Evolutionary conservation across 176 grass and related monocot species (phyloP), one percentile per base, ranked within the genome.

Genomic region (Otatea glauca): DNA sequence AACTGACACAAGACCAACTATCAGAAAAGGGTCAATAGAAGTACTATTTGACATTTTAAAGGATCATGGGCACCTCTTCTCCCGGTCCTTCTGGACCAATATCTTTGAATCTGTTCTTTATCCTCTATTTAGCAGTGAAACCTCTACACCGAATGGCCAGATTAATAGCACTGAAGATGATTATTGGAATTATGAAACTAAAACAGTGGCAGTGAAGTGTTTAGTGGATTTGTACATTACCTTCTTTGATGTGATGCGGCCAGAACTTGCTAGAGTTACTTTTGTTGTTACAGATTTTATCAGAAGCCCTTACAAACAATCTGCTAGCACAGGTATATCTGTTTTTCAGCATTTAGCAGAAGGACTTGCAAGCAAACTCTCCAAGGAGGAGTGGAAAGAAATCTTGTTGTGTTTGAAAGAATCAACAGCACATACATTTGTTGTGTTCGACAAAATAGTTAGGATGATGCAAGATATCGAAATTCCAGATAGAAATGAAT

Each of bases 41-140:
- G 96, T 98, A 84, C 93, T 98, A 75, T 99, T 99, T 90, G 93
- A 99, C 70, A 99, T 94, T 65, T 83, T 99, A 68, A 87, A 94
- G 74, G 93, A 99, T 74, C 96, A 96, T 75, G 93, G 96, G 53
- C 86, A 94, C 86, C 91, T 99, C 51, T 99, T 99, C 72, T 92
- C 93, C 9, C 77, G 75, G 83, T 83, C 83, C 11, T 96, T 99
- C 59, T 99, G 96, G 96, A 75, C 80, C 71, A 91, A 82, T 81
- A 90, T 99, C 21, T 96, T 99, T 35, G 86, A 89, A 87, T 92
- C 89, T 72, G 96, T 92, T 48, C 88, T 99, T 78, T 96, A 92
- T 78, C 93, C 96, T 37, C 88, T 99, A 78, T 99, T 99, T 90
- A 83, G 29, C 24, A 67, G 83, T 76, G 81, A 75, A 86, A 77